Evolutionary conservation across 306 rosid species (phyloP).

Genomic region (Cyamopsis tetragonoloba): DNA sequence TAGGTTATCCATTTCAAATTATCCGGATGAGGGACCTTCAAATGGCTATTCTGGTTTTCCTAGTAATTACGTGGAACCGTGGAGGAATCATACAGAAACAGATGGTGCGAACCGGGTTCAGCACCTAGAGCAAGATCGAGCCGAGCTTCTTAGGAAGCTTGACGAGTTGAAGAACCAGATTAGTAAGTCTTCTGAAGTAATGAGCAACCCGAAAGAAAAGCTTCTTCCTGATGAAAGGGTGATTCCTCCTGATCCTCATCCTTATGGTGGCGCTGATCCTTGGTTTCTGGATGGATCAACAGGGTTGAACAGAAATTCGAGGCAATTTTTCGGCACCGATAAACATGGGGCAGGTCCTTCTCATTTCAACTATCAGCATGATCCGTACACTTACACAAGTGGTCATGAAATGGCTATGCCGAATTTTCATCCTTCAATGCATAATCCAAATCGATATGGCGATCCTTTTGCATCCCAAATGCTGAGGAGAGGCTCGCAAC

Average conservation of each 20-base stretch:
- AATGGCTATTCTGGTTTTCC: conserved; percentile 42
- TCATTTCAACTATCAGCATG: conserved; percentile 46
- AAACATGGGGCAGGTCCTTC: conserved; percentile 54
- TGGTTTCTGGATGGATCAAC: conserved; percentile 55
- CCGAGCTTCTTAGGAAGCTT: conserved; percentile 85
- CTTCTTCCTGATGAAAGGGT: conserved; percentile 44
- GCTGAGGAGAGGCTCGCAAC: conserved; percentile 51
- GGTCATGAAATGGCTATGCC: conserved; percentile 57
- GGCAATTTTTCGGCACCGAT: conserved; percentile 45
- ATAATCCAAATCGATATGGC: conserved; percentile 51
- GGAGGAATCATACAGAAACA: conserved; percentile 36
- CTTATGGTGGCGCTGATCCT: conserved; percentile 51
- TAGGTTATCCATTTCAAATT: conserved; percentile 59
- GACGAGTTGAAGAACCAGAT: conserved; percentile 82
- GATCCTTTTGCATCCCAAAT: conserved; percentile 69
- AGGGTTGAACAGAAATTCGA: conserved; percentile 49
- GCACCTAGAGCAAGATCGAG: conserved; percentile 81
- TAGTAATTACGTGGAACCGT: conserved; percentile 34
- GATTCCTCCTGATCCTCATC: conserved; percentile 63
- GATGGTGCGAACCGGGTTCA: conserved; percentile 50
- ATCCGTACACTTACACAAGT: conserved; percentile 49
- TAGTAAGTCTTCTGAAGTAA: conserved; percentile 62
- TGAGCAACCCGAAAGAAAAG: conserved; percentile 55
- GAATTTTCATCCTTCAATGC: conserved; percentile 57
- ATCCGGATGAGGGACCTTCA: conserved; percentile 61